Evolutionary conservation across 1,284 basidiomycete species (phyloP).

Genomic region (Puccinia triticina): DNA sequence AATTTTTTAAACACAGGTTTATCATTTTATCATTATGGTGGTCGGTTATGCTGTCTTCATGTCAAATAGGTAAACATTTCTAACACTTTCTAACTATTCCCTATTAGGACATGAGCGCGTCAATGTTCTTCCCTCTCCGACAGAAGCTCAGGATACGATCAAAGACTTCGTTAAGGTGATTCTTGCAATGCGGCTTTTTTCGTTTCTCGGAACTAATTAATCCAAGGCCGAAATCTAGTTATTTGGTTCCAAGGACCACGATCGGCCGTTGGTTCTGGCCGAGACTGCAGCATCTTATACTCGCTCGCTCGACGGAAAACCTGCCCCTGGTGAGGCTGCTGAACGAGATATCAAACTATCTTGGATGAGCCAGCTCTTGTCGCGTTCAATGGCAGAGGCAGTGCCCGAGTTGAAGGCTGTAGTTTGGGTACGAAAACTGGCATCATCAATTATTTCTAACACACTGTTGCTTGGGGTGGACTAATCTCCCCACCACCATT

Average conservation of each 20-base stretch:
- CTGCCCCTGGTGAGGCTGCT: slow-evolving; percentile 1
- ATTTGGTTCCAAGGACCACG: slow-evolving; percentile 7
- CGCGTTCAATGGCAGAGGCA: slow-evolving; percentile 16
- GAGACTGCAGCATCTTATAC: slow-evolving; percentile 46
- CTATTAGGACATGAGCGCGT: slow-evolving; percentile 22
- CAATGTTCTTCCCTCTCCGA: slow-evolving; percentile 30
- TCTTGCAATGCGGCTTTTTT: neutral
- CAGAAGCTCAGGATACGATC: slow-evolving; percentile 29
- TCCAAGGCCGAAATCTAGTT: slow-evolving; percentile 11
- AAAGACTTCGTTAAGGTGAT: slow-evolving; percentile 45
- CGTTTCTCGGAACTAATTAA: neutral
- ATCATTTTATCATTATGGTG: slow-evolving; percentile 50
- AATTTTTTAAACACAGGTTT: neutral
- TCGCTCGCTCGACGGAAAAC: slow-evolving; percentile 12
- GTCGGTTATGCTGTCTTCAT: slow-evolving; percentile 9
- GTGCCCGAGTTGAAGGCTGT: slow-evolving; percentile 41
- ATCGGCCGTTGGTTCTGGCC: slow-evolving; percentile 23
- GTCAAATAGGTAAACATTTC: neutral
- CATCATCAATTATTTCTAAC: neutral
- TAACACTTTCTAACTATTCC: neutral
- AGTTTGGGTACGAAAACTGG: slow-evolving; percentile 31
- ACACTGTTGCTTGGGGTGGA: neutral
- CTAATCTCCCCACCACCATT: neutral
- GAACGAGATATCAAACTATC: slow-evolving; percentile 38
- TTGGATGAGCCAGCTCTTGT: slow-evolving; percentile 35